Conservation (phyloP, 179 eudicot genomes). For the Actinidia polygama region DNA sequence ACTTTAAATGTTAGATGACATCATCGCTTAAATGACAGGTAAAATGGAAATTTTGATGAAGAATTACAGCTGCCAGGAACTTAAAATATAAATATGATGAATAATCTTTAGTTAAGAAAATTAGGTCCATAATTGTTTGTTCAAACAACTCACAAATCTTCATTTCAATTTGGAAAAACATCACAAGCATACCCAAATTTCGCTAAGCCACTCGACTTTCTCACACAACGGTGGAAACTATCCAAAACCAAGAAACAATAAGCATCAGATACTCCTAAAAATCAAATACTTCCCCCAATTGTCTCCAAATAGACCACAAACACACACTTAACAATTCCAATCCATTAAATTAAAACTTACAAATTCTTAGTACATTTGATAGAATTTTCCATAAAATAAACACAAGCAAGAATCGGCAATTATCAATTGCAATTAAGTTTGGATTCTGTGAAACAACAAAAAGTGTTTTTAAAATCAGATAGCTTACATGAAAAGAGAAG, state of each 20-base stretch:
- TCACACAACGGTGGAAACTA: background rate
- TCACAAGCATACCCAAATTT: background rate
- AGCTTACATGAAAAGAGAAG: constrained; percentile 82
- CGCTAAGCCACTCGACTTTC: background rate
- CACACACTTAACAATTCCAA: background rate
- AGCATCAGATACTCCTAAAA: background rate
- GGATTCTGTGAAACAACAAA: background rate
- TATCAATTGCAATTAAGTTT: no score
- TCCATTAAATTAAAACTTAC: background rate
- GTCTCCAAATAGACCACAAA: background rate
- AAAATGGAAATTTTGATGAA: no score
- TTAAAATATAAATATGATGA: no score
- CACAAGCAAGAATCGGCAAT: background rate
- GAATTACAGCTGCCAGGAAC: no score
- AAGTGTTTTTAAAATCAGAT: background rate
- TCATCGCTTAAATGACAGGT: no score
- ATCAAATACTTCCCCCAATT: background rate
- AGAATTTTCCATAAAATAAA: background rate
- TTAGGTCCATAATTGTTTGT: background rate
- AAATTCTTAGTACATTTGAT: background rate
- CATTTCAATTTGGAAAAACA: background rate
- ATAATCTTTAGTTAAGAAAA: no score
- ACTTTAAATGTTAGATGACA: no score
- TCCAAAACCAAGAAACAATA: no score
- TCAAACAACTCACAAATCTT: background rate